Evolutionary conservation across 1,284 basidiomycete genomes (phyloP), one percentile per base, ranked within the genome.

Genomic region (Cutaneotrichosporon sp.): DNA sequence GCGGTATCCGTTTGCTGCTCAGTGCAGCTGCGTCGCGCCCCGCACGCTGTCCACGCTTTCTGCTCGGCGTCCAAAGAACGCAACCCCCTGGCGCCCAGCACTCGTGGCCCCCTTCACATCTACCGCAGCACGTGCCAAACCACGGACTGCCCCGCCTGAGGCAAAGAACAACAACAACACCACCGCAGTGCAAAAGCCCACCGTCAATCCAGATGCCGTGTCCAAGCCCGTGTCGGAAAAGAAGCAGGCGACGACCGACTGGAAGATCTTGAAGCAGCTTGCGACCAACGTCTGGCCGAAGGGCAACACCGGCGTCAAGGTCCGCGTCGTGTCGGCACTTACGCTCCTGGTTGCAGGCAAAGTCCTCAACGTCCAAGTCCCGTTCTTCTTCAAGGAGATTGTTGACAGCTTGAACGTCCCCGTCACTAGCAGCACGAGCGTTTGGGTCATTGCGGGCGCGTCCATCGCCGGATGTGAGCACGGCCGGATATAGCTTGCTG

Each of bases 291-390:
- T 83, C 33, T 83, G 82, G 82, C 81, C 82, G 0, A 78, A 78
- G 59, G 75, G 76, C 18, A 77, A 80, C 51, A 69, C 66, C 41
- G 65, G 70, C 5, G 78, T 80, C 48, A 83, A 82, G 59, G 78
- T 81, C 44, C 83, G 92, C 4, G 94, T 99, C 5, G 64, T 97
- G 0, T 72, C 88, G 5, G 96, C 96, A 1, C 81, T 98, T 44
- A 80, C 78, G 0, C 76, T 98, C 51, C 79, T 98, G 35, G 79
- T 97, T 35, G 79, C 82, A 7, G 93, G 90, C 50, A 98, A 98
- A 81, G 88, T 93, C 23, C 77, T 97, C 54, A 98, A 97, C 69
- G 94, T 98, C 1, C 94, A 97, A 80, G 93, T 98, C 5, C 94
- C 96, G 0, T 84, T 92, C 62, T 80, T 97, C 61, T 98, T 98